A percentile compares a stretch with the other conserved stretches of the same genome.
phyloP scores from a whole-genome alignment of 2,329 filamentous ascomycete genomes.

The Fusarium sacchari region DNA sequence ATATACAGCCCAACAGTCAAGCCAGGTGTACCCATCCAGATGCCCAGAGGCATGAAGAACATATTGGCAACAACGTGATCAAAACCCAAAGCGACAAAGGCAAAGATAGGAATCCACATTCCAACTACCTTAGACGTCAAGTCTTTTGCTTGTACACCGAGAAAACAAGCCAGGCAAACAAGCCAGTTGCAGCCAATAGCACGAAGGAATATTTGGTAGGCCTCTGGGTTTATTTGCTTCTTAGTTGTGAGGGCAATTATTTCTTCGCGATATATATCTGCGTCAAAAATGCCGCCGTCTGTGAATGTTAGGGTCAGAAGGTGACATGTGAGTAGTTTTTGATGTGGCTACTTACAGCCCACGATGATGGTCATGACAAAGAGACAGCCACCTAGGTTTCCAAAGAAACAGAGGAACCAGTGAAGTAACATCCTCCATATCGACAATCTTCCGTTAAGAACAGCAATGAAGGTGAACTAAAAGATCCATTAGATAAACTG shows the following conservation, averaged over 20 bases:
- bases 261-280: constrained; percentile 55
- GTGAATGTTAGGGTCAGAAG: neutral
- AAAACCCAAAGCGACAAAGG: constrained; percentile 62
- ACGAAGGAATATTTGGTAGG: constrained; percentile 63
- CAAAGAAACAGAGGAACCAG: constrained; percentile 60
- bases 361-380: constrained; percentile 60
- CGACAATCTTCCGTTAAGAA: constrained; percentile 31
- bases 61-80: constrained; percentile 69
- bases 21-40: constrained; percentile 57
- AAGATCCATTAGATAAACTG: neutral
- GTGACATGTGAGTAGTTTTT: accelerated
- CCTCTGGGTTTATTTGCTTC: constrained; percentile 60
- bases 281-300: constrained; percentile 56
- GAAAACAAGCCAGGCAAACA: constrained; percentile 63
- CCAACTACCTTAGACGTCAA: constrained; percentile 63
- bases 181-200: constrained; percentile 68
- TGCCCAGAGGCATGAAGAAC: constrained; percentile 63
- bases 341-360: constrained; percentile 43
- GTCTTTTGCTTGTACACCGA: constrained; percentile 58
- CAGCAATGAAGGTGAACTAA: constrained; percentile 39
- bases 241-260: constrained; percentile 58
- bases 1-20: constrained; percentile 62
- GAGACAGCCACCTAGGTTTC: constrained; percentile 59
- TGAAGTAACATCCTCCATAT: constrained; percentile 41
- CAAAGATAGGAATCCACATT: constrained; percentile 67